Evolutionary conservation across 2,329 filamentous ascomycete species (phyloP).

Genomic region (Colletotrichum scovillei): DNA sequence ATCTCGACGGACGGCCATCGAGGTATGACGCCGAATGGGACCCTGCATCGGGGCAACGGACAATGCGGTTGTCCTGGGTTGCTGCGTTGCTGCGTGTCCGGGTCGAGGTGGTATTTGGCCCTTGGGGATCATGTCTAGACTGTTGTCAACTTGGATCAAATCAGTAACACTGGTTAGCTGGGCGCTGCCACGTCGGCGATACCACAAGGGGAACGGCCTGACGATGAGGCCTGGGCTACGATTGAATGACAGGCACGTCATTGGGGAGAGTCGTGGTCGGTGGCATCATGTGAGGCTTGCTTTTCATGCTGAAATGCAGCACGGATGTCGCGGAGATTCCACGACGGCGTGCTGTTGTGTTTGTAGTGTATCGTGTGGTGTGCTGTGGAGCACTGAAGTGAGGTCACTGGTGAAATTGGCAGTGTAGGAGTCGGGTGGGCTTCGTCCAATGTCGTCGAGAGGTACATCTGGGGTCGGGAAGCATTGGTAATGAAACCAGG

Average conservation of each 20-base stretch:
- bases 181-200: not conserved
- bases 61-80: not conserved
- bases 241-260: not conserved
- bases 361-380: not conserved
- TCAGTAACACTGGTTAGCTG: not conserved
- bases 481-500: constrained; percentile 2
- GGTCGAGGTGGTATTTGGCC: not conserved
- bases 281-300: not conserved
- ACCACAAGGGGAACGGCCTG: not conserved
- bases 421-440: not conserved
- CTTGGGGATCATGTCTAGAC: not conserved
- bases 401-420: not conserved
- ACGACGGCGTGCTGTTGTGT: not conserved
- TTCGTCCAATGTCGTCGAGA: constrained; percentile 5
- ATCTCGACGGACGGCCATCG: constrained; percentile 12
- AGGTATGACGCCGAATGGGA: constrained; percentile 3
- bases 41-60: constrained; percentile 9
- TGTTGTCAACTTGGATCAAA: constrained; percentile 10
- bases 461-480: constrained; percentile 17
- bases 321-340: not conserved
- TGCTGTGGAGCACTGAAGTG: not conserved
- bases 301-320: not conserved
- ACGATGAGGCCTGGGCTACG: not conserved
- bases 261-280: not conserved
- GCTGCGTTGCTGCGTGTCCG: not conserved